Conservation (phyloP, 2,329 filamentous ascomycete genomes). For the Trichoderma guizhouense region DNA sequence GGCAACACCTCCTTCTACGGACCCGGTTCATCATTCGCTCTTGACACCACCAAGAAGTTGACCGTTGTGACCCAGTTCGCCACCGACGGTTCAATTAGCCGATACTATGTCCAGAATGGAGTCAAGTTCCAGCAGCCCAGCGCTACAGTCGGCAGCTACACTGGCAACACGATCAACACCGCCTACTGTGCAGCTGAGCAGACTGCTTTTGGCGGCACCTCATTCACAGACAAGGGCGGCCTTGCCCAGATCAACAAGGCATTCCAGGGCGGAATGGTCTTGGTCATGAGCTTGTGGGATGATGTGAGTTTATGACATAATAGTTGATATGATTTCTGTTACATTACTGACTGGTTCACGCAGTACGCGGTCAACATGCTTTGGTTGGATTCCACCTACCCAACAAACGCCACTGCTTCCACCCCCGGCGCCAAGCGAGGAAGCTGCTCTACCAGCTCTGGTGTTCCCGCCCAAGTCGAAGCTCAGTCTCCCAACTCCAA, state of each 20-base stretch:
- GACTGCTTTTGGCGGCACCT: conserved; percentile 51
- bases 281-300: conserved; percentile 56
- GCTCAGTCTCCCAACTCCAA: conserved; percentile 42
- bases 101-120: conserved; percentile 64
- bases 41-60: conserved; percentile 58
- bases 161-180: conserved; percentile 51
- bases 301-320: conserved; percentile 40
- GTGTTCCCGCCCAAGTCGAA: conserved; percentile 51
- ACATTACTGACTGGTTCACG: neutral
- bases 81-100: conserved; percentile 54
- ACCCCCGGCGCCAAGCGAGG: conserved; percentile 51
- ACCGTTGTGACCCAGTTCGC: conserved; percentile 67
- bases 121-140: conserved; percentile 50
- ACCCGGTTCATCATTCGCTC: conserved; percentile 45
- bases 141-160: conserved; percentile 38
- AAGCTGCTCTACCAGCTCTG: conserved; percentile 50
- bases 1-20: conserved; percentile 64
- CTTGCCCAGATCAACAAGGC: conserved; percentile 53
- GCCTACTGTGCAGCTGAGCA: conserved; percentile 59
- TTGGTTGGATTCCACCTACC: conserved; percentile 69
- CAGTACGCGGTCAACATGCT: conserved; percentile 65
- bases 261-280: conserved; percentile 43
- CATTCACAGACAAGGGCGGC: conserved; percentile 56
- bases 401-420: conserved; percentile 40
- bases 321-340: neutral